Conservation (phyloP, 2,329 filamentous ascomycete genomes). For the Colletotrichum gloeosporioides region DNA sequence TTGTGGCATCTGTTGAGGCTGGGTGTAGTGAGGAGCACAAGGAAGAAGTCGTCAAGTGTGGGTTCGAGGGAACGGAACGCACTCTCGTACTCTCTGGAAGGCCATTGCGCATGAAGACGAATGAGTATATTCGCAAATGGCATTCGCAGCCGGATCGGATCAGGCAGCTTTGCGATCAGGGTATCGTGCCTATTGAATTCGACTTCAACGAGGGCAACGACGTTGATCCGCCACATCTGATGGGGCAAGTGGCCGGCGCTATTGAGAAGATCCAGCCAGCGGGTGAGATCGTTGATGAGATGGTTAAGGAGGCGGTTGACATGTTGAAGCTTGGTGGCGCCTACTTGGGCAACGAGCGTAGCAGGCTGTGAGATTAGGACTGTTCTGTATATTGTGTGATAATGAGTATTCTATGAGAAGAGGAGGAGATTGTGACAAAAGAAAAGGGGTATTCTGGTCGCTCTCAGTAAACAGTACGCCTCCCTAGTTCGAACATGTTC, state of each 20-base stretch:
- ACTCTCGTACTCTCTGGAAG: conserved; percentile 85
- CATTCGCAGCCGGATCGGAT: conserved; percentile 78
- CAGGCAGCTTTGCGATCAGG: conserved; percentile 74
- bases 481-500: neutral
- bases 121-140: conserved; percentile 85
- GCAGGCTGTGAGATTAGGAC: conserved; percentile 40
- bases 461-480: neutral
- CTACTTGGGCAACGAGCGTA: conserved; percentile 58
- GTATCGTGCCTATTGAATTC: conserved; percentile 80
- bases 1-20: conserved; percentile 84
- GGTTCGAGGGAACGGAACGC: conserved; percentile 79
- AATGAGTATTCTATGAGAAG: neutral
- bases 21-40: conserved; percentile 85
- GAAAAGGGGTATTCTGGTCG: conserved; percentile 13
- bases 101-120: conserved; percentile 80
- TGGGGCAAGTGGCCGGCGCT: conserved; percentile 90
- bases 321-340: conserved; percentile 67
- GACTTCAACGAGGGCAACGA: conserved; percentile 86
- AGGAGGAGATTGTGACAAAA: neutral
- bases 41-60: conserved; percentile 79
- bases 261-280: conserved; percentile 83
- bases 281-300: conserved; percentile 83
- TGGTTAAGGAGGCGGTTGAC: conserved; percentile 78
- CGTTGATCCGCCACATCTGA: conserved; percentile 85
- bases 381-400: neutral